Base-by-base conservation (phyloP, 1,139 yeast genomes). In the Hansenula lynferdii region DNA sequence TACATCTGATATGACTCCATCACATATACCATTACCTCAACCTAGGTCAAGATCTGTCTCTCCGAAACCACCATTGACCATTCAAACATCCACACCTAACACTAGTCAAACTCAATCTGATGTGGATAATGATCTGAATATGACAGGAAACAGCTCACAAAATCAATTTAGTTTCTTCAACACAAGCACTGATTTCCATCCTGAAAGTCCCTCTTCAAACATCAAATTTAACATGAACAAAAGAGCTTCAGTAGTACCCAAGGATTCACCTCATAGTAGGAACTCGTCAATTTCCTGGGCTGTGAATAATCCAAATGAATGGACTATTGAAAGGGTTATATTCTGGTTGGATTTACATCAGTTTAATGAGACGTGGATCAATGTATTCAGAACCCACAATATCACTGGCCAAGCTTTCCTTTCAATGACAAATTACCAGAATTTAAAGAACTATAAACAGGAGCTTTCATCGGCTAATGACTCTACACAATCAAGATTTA, bases 291-390 rank as follows among this genome's bases (percentile, higher is more conserved):
- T 62, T n/a, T 60, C 68, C 4, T 66, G 71, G 70, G 64, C 64
- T 35, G 67, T 67, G 1, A 60, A 66, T 12, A 60, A 59, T 34
- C 70, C 76, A 0, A 64, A 61, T 3, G 77, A 73, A 40, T 87
- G 97, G 97, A 76, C 83, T 6, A 66, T 76, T 49, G 75, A 72
- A 14, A 69, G 84, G 39, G 94, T 87, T 1, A 42, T 72, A 1
- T 57, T 63, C 34, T 89, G 96, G 95, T 67, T 89, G 22, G 81
- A 75, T 14, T 51, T 58, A 17, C 72, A 87, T 55, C 71, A 74
- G 25, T 89, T 89, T 59, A 84, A 85, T 45, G 72, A 70, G 6
- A 70, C 81, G 11, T 89, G 96, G 96, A 67, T 72, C 23, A 75
- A 69, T 10, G 72, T 81, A 10, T 84, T 87, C 56, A 65, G 65